Percentiles rank a stretch among this genome's conserved stretches.
Evolutionary conservation across 176 grass and related monocot genomes (phyloP).

Genomic region (Aegilops speltoides): DNA sequence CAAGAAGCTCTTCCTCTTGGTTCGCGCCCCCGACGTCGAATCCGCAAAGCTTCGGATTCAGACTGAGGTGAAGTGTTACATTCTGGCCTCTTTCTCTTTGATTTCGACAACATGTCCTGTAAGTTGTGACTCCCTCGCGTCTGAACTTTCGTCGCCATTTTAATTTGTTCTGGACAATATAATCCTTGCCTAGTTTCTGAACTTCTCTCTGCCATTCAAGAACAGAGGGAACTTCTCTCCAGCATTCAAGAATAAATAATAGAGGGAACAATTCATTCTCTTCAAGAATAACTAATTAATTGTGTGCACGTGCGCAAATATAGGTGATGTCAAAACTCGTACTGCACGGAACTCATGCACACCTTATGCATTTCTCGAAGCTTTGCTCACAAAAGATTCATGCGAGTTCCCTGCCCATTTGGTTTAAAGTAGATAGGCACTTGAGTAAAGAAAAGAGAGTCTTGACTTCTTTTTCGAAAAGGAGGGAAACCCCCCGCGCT

Average conservation of each 20-base stretch:
- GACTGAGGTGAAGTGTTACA: conserved; percentile 12
- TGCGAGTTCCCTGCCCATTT: background rate
- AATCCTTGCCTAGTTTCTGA: background rate
- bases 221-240: no score
- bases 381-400: background rate
- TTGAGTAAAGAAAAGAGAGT: no score
- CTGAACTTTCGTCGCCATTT: background rate
- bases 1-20: background rate
- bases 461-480: no score
- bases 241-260: no score
- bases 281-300: no score
- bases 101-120: background rate
- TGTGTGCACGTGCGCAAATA: background rate
- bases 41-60: background rate
- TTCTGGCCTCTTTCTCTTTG: background rate
- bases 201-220: background rate
- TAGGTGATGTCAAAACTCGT: background rate
- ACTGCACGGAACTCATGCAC: background rate
- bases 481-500: no score
- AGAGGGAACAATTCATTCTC: no score
- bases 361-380: background rate
- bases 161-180: no score
- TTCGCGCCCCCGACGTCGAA: background rate
- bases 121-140: background rate
- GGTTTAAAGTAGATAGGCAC: background rate